Conservation (phyloP, 176 grass and related monocot species). For the Rhynchospora breviuscula region DNA sequence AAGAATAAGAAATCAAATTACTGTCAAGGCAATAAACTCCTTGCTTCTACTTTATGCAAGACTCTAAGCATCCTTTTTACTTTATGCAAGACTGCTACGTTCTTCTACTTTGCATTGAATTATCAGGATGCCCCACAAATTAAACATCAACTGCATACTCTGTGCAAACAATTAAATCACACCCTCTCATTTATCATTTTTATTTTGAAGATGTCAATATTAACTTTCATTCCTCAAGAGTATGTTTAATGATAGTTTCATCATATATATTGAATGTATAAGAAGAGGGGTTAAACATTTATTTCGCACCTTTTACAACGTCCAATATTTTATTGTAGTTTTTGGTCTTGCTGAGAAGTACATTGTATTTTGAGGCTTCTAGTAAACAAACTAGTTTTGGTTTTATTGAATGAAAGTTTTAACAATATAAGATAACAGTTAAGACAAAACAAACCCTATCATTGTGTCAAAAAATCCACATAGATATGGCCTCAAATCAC, state of each 20-base stretch:
- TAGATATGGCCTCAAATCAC: conserved; percentile 61
- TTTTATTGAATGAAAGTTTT: background rate
- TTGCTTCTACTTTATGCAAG: background rate
- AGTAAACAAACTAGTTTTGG: conserved; percentile 8
- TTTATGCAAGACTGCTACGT: background rate
- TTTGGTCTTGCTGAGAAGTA: background rate
- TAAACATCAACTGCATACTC: background rate
- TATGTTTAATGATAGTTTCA: background rate
- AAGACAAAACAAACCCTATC: conserved; percentile 43
- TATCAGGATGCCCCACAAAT: background rate
- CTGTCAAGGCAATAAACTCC: background rate
- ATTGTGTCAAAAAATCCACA: conserved; percentile 87
- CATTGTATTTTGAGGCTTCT: background rate
- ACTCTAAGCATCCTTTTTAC: background rate
- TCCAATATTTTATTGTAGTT: background rate
- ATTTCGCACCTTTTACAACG: background rate
- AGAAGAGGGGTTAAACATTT: background rate
- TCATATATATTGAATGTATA: background rate
- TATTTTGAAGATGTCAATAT: background rate
- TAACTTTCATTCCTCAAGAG: background rate
- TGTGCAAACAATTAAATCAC: background rate
- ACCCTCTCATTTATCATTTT: background rate
- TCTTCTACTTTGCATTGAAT: background rate
- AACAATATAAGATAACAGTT: background rate
- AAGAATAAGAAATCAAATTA: background rate